Evolutionary conservation across 1,284 basidiomycete genomes (phyloP), one percentile per base, ranked within the genome.

Genomic region (Trichosporon ovoides): DNA sequence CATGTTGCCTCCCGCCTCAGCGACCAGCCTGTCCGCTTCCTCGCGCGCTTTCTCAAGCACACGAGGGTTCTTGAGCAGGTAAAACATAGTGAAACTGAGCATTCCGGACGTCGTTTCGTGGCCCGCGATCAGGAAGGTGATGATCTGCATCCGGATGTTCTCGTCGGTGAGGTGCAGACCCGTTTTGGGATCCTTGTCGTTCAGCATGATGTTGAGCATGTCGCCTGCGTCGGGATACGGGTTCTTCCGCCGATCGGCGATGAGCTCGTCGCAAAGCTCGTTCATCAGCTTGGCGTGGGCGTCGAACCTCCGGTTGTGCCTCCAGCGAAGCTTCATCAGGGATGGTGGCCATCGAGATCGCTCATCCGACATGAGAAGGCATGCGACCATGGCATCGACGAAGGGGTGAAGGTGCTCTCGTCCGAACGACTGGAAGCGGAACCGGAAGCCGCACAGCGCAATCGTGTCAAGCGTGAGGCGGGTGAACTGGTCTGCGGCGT

Each of bases 61-160:
- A 7, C 75, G 69, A 1, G 83, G 88, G 76, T 88, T 83, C 28
- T 78, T 76, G 6, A 87, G 85, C 59, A 94, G 82, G 75, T 90
- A 83, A 78, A 89, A 91, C 9, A 89, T 81, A 68, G 93, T 89
- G 14, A 88, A 89, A 64, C 87, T 89, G 3, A 87, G 87, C 18
- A 88, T 89, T 76, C 89, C 89, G 51, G 88, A 89, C 1, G 87
- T 50, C 48, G 48, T 50, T n/a, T 50, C 48, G 28, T 35, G 28
- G 6, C 88, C 88, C 19, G 89, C 90, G 66, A 92, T 91, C 22
- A 92, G 81, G 62, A 91, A 85, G 1, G 89, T 91, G 38, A 90
- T 77, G 40, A 46, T 46, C 48, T 50, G 48, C 31, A 35, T 50
- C 16, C 76, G 70, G 43, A 50, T 50, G 28, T 87, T 89, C 76